Base-by-base conservation (phyloP, 1,139 yeast species). In the Kluyveromyces sp. region DNA sequence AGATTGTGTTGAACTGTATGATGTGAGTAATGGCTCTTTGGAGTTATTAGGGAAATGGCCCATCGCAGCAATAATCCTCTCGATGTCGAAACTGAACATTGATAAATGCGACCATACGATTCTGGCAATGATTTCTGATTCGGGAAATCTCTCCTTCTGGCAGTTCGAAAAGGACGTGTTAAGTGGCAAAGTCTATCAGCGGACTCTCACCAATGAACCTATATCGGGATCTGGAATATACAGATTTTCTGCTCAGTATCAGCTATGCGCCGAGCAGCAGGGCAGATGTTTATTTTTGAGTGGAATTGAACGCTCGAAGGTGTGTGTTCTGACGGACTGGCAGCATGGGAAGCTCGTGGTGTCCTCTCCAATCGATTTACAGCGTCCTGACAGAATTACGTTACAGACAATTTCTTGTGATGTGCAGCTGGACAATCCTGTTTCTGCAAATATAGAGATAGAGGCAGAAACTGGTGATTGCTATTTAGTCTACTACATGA, bases 381-480 rank as follows among this genome's bases (percentile, higher is more conserved):
- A 71, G 41, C 67, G 75, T 15, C 70, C 78, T 3, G 66, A 69
- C 28, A 53, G 68, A 0, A 56, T 86, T n/a, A 79, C 89, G 1
- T 67, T 83, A 36, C 65, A 65, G 19, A 57, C 80, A 3, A 65
- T 74, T 19, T 81, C 84, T 0, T 60, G 92, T 40, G 94, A 88
- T 57, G 83, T 80, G 2, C 86, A 82, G 1, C 82, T 72, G 58
- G 92, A 82, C 16, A 87, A 87, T 58, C 97, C 98, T 0, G 58
- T 77, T 4, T 88, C 87, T 71, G 94, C 87, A 0, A 74, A 92
- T 0, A 64, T 92, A 16, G 97, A 92, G 59, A 67, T 75, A n/a
- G 84, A 78, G 43, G 32, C 44, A 6, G 29, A 29, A 3, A 43
- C 39, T 17, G 46, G 50, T 7, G 36, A 34, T 6, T 33, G 45